These are phyloP conservation scores for Hypoxylon fuscum DNA, from an alignment of 495 filamentous ascomycete species.

Conservation along the genomic window DNA sequence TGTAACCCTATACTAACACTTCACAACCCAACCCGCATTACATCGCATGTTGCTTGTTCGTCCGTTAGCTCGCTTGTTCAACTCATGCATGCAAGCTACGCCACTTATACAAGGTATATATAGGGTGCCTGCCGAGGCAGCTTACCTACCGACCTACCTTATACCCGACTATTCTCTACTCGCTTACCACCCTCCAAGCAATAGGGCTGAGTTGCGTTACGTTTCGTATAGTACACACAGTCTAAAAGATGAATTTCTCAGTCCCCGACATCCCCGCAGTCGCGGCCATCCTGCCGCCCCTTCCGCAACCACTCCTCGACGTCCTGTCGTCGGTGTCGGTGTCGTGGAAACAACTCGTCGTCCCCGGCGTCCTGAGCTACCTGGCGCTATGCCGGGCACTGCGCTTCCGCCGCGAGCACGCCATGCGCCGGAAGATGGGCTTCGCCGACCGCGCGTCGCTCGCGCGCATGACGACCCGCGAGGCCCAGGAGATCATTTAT, in stretches of 20 bases:
- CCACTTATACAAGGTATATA: too few species aligned
- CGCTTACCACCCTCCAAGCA: too few species aligned
- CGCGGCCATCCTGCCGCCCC: neutral
- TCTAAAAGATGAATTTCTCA: conserved; percentile 23
- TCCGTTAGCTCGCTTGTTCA: neutral
- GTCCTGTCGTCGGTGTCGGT: conserved; percentile 9
- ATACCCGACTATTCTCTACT: too few species aligned
- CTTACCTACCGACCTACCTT: too few species aligned
- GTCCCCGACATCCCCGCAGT: neutral
- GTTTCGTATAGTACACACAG: too few species aligned
- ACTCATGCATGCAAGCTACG: too few species aligned
- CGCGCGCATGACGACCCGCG: conserved; percentile 68
- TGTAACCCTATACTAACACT: neutral
- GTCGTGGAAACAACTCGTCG: conserved; percentile 28
- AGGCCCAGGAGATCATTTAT: conserved; percentile 66
- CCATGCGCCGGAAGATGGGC: conserved; percentile 57
- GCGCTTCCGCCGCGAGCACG: conserved; percentile 59
- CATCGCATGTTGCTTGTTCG: neutral
- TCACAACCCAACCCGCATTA: too few species aligned
- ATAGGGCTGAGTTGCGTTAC: too few species aligned
- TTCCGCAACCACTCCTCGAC: neutral
- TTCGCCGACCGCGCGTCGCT: conserved; percentile 65
- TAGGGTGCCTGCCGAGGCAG: too few species aligned
- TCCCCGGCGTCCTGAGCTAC: conserved; percentile 42
- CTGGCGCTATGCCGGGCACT: conserved; percentile 50